These are phyloP conservation scores for Suillus bovinus DNA, from an alignment of 768 basidiomycete species.

Conservation along the genomic window DNA sequence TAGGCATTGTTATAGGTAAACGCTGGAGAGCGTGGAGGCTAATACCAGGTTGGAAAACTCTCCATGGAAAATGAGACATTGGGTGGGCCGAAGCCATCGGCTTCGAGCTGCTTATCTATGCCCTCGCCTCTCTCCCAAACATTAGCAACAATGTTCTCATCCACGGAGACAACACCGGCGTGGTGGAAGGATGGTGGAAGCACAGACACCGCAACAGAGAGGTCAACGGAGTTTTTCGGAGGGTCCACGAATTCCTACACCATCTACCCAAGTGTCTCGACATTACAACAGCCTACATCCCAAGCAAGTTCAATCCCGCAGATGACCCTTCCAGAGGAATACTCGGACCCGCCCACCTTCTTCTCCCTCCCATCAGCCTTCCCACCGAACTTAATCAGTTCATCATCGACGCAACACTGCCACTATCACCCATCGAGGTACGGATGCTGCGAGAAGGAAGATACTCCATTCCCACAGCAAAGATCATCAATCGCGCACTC, in stretches of 20 bases:
- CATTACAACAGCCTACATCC: neutral
- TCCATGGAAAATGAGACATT: conserved; percentile 11
- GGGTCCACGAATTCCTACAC: conserved; percentile 12
- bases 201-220: too few relatives aligned
- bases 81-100: conserved; percentile 19
- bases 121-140: conserved; percentile 3
- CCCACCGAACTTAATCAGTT: neutral
- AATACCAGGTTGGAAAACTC: conserved; percentile 16
- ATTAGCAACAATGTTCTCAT: neutral
- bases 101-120: conserved; percentile 9
- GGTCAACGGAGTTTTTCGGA: conserved; percentile 31
- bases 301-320: conserved; percentile 10
- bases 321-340: conserved; percentile 13
- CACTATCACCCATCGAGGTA: neutral
- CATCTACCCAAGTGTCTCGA: neutral
- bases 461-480: conserved; percentile 4
- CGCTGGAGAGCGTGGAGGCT: conserved; percentile 27
- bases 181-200: conserved; percentile 37
- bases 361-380: conserved; percentile 16
- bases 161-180: conserved; percentile 11
- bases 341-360: neutral
- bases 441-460: neutral
- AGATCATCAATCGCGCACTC: neutral
- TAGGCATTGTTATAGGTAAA: conserved; percentile 19
- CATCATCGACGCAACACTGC: neutral